phyloP scores from a whole-genome alignment of 208 protist genomes.

The Trypanosoma cruzi region DNA sequence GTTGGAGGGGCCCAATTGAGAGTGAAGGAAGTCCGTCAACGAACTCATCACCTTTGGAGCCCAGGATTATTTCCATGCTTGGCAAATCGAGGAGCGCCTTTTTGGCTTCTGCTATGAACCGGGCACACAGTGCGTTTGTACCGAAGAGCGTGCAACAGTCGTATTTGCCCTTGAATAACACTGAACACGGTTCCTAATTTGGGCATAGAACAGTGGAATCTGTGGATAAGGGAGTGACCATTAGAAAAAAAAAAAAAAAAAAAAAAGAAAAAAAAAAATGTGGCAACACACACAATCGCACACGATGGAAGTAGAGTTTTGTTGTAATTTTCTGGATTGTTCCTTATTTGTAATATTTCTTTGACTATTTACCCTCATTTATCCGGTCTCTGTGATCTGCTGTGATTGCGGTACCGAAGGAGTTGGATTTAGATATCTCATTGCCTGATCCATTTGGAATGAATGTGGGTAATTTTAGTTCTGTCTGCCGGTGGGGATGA shows the following conservation, averaged over 20 bases:
- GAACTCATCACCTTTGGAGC: neutral
- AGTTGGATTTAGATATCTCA: neutral
- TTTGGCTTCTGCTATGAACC: neutral
- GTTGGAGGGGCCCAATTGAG: neutral
- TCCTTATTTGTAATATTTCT: neutral
- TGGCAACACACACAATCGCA: too few species aligned
- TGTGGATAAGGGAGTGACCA: neutral
- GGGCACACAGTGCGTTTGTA: neutral
- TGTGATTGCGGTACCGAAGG: neutral
- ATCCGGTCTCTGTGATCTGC: neutral
- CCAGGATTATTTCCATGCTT: constrained; percentile 12
- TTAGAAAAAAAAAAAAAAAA: neutral
- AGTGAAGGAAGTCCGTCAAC: neutral
- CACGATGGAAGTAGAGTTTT: too few species aligned
- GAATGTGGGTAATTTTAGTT: neutral
- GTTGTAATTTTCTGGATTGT: neutral
- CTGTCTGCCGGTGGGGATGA: neutral
- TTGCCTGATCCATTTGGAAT: neutral
- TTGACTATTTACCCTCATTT: neutral
- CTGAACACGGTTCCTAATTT: neutral
- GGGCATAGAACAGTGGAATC: neutral
- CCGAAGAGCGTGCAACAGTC: neutral
- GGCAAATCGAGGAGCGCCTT: neutral
- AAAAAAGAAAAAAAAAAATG: constrained; percentile 10
- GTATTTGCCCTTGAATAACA: neutral